Evolutionary conservation across 306 rosid species (phyloP), one percentile per base, ranked within the genome.

Genomic region (Myrica gale): DNA sequence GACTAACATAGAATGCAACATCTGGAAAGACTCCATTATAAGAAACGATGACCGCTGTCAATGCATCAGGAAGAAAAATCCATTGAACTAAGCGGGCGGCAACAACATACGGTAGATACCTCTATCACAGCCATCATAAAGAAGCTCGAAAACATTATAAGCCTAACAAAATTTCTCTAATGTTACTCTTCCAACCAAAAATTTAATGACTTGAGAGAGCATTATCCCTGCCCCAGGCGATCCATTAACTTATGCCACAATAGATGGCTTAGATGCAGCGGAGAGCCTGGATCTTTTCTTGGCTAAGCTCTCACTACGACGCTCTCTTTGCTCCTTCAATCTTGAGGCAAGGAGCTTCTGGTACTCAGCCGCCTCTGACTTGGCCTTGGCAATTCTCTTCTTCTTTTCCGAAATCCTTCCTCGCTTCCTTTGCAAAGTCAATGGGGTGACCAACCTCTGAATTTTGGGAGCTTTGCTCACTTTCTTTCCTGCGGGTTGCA

Each of bases 241-340:
- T 12, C 7, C 21, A 23, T 21, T 5, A 1, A 20, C 43, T 48
- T 87, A 87, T 57, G 90, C 88, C 2, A 74, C 80, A 63, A 78
- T 9, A 16, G 90, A 82, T 21, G 91, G 89, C 82, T 85, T 87
- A 45, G 90, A 76, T 1, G 91, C 89, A 32, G 89, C 79, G 57
- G 91, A 87, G 10, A 87, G 91, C 82, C 89, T 82, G 41, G 89
- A 87, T 78, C 91, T 87, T 76, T 85, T 87, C 89, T 87, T 87
- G 55, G 91, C 91, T 72, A 87, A 78, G 51, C 91, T 87, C 81
- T 87, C 91, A 2, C 91, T 87, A 9, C 91, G 85, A 5, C 91
- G 88, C 0, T 87, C 91, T 71, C 91, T 87, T 55, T 87, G 91
- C 81, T 87, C 91, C 87, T 87, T 87, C 91, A 87, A 70, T 73